Percentiles rank a stretch among this genome's conserved stretches.
Evolutionary conservation across 2,329 filamentous ascomycete genomes (phyloP).

Genomic region (Xylariaceae sp.): DNA sequence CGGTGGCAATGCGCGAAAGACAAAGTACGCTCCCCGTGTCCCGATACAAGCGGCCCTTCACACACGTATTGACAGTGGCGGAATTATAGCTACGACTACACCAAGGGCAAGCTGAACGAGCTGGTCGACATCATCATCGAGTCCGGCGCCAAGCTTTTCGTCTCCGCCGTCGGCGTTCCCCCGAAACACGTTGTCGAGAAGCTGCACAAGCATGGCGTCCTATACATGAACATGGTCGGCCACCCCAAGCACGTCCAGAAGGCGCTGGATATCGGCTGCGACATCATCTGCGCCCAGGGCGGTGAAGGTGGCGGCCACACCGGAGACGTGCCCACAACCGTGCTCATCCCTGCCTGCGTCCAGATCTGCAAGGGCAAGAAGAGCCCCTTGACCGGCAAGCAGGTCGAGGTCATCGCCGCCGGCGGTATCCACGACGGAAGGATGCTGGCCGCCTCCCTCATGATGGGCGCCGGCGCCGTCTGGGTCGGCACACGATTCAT

Average conservation of each 20-base stretch:
- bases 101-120: conserved; percentile 93
- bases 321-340: conserved; percentile 83
- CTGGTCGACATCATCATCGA: conserved; percentile 91
- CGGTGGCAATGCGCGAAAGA: conserved; percentile 89
- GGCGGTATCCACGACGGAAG: conserved; percentile 93
- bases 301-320: conserved; percentile 97
- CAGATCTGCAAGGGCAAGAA: conserved; percentile 74
- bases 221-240: conserved; percentile 99
- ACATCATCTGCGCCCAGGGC: conserved; percentile 97
- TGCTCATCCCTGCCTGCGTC: conserved; percentile 90
- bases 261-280: conserved; percentile 83
- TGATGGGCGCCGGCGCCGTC: conserved; percentile 86
- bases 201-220: conserved; percentile 78
- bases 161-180: conserved; percentile 92
- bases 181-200: conserved; percentile 83
- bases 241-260: conserved; percentile 99
- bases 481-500: conserved; percentile 98
- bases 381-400: conserved; percentile 78
- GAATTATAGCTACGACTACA: conserved; percentile 85
- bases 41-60: no score
- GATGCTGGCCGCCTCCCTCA: conserved; percentile 80
- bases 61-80: conserved; percentile 18
- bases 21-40: conserved; percentile 53
- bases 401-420: conserved; percentile 87
- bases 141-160: conserved; percentile 85